Conservation (phyloP, 768 basidiomycete species). For the Leccinellum luteum region DNA sequence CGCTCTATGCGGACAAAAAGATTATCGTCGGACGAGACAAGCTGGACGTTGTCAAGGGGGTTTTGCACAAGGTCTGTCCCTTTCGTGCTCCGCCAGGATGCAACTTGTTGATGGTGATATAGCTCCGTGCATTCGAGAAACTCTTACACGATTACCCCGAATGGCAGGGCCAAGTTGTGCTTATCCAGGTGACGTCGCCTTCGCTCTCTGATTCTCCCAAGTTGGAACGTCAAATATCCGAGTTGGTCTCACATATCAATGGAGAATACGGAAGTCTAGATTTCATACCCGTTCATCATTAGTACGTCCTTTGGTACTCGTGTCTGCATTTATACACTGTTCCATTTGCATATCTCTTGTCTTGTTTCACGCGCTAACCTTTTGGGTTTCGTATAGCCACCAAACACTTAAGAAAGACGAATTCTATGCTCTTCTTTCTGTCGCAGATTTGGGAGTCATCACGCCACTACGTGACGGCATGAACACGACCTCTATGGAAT, state of each 20-base stretch:
- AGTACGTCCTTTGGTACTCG: slow-evolving; percentile 54
- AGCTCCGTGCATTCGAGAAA: slow-evolving; percentile 95
- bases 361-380: neutral
- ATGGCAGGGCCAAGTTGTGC: slow-evolving; percentile 88
- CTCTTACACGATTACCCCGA: slow-evolving; percentile 91
- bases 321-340: neutral
- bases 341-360: neutral
- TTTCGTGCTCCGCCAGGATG: neutral
- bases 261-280: slow-evolving; percentile 92
- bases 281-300: slow-evolving; percentile 97
- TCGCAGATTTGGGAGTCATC: slow-evolving; percentile 92
- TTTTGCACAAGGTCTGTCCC: slow-evolving; percentile 79
- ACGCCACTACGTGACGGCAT: slow-evolving; percentile 96
- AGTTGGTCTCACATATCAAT: slow-evolving; percentile 93
- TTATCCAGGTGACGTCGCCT: slow-evolving; percentile 86
- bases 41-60: slow-evolving; percentile 97
- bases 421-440: slow-evolving; percentile 91
- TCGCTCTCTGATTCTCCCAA: slow-evolving; percentile 90
- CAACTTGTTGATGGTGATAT: neutral
- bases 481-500: slow-evolving; percentile 99
- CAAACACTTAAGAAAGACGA: slow-evolving; percentile 97
- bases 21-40: slow-evolving; percentile 98
- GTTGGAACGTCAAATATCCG: slow-evolving; percentile 89
- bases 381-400: slow-evolving; percentile 53
- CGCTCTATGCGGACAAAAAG: slow-evolving; percentile 93